A percentile compares a stretch with the other conserved stretches of the same genome.
Evolutionary conservation across 2,329 filamentous ascomycete genomes (phyloP).

Genomic region (Leptodontidium sp.): DNA sequence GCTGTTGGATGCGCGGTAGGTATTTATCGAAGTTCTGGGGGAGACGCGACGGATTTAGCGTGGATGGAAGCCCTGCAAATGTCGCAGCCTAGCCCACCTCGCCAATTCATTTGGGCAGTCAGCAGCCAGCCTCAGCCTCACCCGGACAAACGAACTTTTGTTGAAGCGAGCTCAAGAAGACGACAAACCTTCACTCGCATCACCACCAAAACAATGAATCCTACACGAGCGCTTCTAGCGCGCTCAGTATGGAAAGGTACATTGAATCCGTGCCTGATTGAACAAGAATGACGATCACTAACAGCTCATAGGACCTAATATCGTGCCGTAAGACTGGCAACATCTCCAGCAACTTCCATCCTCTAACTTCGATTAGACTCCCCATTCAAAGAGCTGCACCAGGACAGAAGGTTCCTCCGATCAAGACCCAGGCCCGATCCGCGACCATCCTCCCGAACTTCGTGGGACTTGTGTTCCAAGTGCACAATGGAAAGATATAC

Average conservation of each 20-base stretch:
- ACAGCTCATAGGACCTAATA: conserved; percentile 66
- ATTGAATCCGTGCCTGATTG: conserved; percentile 17
- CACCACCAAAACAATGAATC: conserved; percentile 58
- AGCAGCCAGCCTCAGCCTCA: background rate
- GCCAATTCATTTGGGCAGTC: background rate
- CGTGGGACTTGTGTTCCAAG: conserved; percentile 73
- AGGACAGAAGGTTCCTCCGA: conserved; percentile 65
- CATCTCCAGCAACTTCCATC: conserved; percentile 26
- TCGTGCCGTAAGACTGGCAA: conserved; percentile 67
- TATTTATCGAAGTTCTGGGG: conserved; percentile 22
- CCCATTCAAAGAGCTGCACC: conserved; percentile 58
- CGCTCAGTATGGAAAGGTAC: conserved; percentile 81
- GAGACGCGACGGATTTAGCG: conserved; percentile 39
- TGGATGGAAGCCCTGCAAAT: conserved; percentile 32
- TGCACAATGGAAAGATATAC: conserved; percentile 78
- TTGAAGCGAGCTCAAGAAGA: conserved; percentile 18
- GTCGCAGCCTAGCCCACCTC: conserved; percentile 2
- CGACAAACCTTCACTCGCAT: background rate
- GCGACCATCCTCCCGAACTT: conserved; percentile 79
- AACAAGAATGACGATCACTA: conserved; percentile 33
- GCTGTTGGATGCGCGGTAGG: background rate
- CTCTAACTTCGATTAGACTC: conserved; percentile 54
- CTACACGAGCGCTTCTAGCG: conserved; percentile 64
- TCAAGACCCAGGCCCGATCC: conserved; percentile 73
- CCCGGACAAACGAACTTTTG: conserved; percentile 14